A percentile compares a stretch with the other conserved stretches of the same genome.
Evolutionary conservation across 306 rosid genomes (phyloP).

Genomic region (Canavalia ensiformis): DNA sequence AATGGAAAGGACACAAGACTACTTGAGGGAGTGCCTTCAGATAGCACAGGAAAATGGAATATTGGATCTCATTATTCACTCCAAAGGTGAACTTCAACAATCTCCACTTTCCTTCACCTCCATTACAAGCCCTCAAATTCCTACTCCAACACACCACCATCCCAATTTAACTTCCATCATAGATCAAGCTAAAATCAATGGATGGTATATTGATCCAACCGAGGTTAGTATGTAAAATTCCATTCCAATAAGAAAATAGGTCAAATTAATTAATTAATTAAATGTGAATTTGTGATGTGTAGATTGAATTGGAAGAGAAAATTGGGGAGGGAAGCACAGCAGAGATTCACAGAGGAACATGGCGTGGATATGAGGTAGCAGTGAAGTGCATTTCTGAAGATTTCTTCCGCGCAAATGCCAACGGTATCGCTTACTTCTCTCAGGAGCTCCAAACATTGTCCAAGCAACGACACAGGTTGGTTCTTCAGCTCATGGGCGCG

Average conservation of each 20-base stretch:
- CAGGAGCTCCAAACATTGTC: slow-evolving; percentile 71
- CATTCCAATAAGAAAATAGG: too few species aligned
- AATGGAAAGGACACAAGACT: slow-evolving; percentile 59
- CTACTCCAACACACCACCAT: slow-evolving; percentile 22
- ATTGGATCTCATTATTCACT: slow-evolving; percentile 44
- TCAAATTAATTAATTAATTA: too few species aligned
- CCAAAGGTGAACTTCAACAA: slow-evolving; percentile 26
- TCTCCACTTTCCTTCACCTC: slow-evolving; percentile 27
- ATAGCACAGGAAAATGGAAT: slow-evolving; percentile 77
- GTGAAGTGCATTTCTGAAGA: slow-evolving; percentile 70
- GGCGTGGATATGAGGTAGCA: slow-evolving; percentile 77
- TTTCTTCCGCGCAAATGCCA: slow-evolving; percentile 59
- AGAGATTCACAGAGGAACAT: slow-evolving; percentile 66
- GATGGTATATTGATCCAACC: slow-evolving; percentile 71
- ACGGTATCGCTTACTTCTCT: slow-evolving; percentile 61
- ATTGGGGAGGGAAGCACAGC: slow-evolving; percentile 78
- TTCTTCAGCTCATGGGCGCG: slow-evolving; percentile 79
- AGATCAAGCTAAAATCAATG: slow-evolving; percentile 63
- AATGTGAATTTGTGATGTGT: background rate
- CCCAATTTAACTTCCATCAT: slow-evolving; percentile 50
- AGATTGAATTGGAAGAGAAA: slow-evolving; percentile 65
- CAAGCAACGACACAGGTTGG: slow-evolving; percentile 67
- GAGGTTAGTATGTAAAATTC: slow-evolving; percentile 56
- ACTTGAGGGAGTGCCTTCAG: slow-evolving; percentile 64
- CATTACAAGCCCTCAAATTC: slow-evolving; percentile 43